Percentiles rank a stretch among this genome's conserved stretches.
Conservation (phyloP, 2,329 filamentous ascomycete genomes). For the Monilinia polystroma region DNA sequence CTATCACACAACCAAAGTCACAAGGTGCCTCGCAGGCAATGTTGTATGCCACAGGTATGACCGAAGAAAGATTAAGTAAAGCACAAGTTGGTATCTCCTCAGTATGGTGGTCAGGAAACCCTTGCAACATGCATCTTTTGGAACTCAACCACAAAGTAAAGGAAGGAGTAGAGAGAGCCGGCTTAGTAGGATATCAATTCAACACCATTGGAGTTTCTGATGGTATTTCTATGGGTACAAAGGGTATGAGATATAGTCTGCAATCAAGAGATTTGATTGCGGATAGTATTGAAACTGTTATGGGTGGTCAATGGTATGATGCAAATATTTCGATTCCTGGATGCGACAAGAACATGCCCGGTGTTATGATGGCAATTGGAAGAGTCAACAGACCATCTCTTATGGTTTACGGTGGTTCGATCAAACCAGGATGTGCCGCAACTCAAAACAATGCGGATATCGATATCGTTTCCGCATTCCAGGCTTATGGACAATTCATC, state of each 20-base stretch:
- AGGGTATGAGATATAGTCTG: slow-evolving; percentile 91
- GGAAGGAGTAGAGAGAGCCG: slow-evolving; percentile 69
- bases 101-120: slow-evolving; percentile 97
- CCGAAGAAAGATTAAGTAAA: slow-evolving; percentile 87
- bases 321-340: slow-evolving; percentile 95
- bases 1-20: slow-evolving; percentile 94
- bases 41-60: slow-evolving; percentile 92
- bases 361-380: slow-evolving; percentile 89
- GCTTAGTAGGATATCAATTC: slow-evolving; percentile 92
- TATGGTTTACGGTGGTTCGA: slow-evolving; percentile 97
- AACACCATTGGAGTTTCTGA: slow-evolving; percentile 98
- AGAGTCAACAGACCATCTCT: slow-evolving; percentile 89
- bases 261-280: slow-evolving; percentile 96
- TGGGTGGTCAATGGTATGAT: slow-evolving; percentile 99
- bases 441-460: slow-evolving; percentile 72
- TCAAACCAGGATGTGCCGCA: slow-evolving; percentile 82
- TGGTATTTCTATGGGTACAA: slow-evolving; percentile 97
- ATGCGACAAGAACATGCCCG: slow-evolving; percentile 99
- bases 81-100: slow-evolving; percentile 97
- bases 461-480: slow-evolving; percentile 96
- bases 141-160: slow-evolving; percentile 60
- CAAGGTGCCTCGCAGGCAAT: slow-evolving; percentile 98
- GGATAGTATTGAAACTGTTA: slow-evolving; percentile 97
- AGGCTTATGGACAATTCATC: slow-evolving; percentile 94
- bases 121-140: slow-evolving; percentile 98